A percentile compares a stretch with the other conserved stretches of the same genome.
Evolutionary conservation across 306 rosid genomes (phyloP).

Genomic region (Cucumis melo): DNA sequence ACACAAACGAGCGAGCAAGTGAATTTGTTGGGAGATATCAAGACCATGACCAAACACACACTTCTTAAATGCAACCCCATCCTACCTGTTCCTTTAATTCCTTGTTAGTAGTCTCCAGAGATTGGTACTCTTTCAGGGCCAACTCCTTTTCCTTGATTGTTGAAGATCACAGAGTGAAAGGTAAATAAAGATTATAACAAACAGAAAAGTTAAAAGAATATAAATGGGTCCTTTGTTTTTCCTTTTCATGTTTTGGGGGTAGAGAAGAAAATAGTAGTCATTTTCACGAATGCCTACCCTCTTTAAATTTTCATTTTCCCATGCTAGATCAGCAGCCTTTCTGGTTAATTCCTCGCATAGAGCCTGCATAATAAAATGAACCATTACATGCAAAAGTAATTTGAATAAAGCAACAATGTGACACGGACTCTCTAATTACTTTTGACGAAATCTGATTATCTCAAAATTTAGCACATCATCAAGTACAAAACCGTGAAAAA

Average conservation of each 20-base stretch:
- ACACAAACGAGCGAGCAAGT: constrained; percentile 10
- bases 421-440: neutral
- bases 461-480: neutral
- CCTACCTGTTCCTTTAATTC: constrained; percentile 63
- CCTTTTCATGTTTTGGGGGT: no score
- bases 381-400: neutral
- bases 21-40: neutral
- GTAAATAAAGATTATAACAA: constrained; percentile 2
- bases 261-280: neutral
- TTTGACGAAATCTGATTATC: neutral
- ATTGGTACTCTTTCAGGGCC: constrained; percentile 62
- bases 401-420: neutral
- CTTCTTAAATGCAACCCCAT: constrained; percentile 8
- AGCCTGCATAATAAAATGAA: constrained; percentile 38
- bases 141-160: constrained; percentile 55
- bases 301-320: constrained; percentile 69
- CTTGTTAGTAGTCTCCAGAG: constrained; percentile 69
- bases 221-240: neutral
- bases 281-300: constrained; percentile 25
- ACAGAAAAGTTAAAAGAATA: constrained; percentile 4
- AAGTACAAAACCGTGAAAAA: neutral
- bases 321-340: constrained; percentile 59
- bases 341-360: constrained; percentile 68
- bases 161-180: constrained; percentile 21
- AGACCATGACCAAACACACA: constrained; percentile 5